A percentile compares a stretch with the other conserved stretches of the same genome.
Conservation (phyloP, 768 basidiomycete species). For the Suillus brevipes region DNA sequence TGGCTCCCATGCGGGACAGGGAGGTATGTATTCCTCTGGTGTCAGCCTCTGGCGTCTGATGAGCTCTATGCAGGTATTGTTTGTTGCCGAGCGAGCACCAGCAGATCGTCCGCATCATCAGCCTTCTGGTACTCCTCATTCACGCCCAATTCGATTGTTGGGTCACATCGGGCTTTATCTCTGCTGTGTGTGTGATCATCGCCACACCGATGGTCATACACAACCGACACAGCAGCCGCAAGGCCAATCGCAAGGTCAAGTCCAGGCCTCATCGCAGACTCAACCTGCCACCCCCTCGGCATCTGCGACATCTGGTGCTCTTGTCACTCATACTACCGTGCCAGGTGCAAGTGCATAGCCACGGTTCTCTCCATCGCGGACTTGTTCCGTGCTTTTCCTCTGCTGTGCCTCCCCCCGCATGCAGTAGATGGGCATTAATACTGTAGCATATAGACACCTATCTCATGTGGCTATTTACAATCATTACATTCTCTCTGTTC, state of each 20-base stretch:
- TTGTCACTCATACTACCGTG: too few relatives aligned
- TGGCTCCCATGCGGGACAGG: not conserved
- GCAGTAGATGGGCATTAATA: too few relatives aligned
- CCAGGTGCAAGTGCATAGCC: too few relatives aligned
- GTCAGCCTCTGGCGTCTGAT: not conserved
- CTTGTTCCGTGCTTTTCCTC: too few relatives aligned
- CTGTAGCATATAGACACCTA: too few relatives aligned
- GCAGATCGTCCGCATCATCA: not conserved
- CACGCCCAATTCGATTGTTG: not conserved
- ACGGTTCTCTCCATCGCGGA: too few relatives aligned
- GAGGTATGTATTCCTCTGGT: not conserved
- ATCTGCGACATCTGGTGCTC: too few relatives aligned
- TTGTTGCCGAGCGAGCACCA: not conserved
- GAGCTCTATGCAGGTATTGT: not conserved
- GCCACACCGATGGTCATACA: not conserved
- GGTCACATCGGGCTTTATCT: not conserved
- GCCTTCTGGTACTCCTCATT: not conserved
- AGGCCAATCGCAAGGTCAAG: not conserved
- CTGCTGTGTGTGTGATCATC: not conserved
- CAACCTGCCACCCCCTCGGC: too few relatives aligned
- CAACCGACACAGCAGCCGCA: not conserved
- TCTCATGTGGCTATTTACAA: too few relatives aligned
- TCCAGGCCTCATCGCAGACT: too few relatives aligned
- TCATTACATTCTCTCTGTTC: too few relatives aligned
- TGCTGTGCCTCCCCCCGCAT: too few relatives aligned